Evolutionary conservation across 208 protist species (phyloP).

Genomic region (Wallacemonas sp.): DNA sequence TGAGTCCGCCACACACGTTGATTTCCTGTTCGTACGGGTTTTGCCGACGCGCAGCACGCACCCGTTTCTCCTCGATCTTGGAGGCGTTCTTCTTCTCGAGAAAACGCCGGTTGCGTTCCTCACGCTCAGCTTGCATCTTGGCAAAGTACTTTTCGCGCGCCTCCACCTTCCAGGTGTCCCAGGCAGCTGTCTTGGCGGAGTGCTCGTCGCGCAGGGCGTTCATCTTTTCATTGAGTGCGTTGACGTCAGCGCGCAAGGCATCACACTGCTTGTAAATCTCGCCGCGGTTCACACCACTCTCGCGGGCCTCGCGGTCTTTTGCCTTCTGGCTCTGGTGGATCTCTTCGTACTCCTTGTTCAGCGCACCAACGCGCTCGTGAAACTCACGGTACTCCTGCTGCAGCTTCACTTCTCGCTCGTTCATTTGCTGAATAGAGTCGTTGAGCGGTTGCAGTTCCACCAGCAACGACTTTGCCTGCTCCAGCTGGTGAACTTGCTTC

Average conservation of each 20-base stretch:
- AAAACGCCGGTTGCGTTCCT: constrained; percentile 47
- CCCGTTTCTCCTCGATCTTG: constrained; percentile 55
- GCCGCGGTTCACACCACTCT: constrained; percentile 28
- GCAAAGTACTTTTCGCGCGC: constrained; percentile 58
- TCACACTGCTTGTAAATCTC: constrained; percentile 65
- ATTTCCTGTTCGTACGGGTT: constrained; percentile 73
- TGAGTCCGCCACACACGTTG: constrained; percentile 45
- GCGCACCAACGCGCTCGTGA: constrained; percentile 66
- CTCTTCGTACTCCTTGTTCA: constrained; percentile 66
- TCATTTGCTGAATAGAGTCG: constrained; percentile 62
- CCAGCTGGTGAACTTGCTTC: constrained; percentile 52
- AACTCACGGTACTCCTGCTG: constrained; percentile 78
- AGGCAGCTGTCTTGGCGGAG: constrained; percentile 34
- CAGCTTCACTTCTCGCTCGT: constrained; percentile 63
- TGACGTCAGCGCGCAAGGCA: constrained; percentile 37
- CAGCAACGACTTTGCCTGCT: constrained; percentile 72
- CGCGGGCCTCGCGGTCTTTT: constrained; percentile 54
- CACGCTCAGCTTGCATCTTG: constrained; percentile 55
- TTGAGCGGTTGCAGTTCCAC: constrained; percentile 59
- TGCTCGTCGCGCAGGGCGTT: constrained; percentile 41
- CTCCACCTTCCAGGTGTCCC: constrained; percentile 71
- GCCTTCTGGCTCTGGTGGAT: constrained; percentile 44
- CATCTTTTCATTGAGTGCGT: constrained; percentile 52
- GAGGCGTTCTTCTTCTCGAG: constrained; percentile 55
- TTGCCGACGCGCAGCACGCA: constrained; percentile 46